Percentiles rank a stretch among this genome's conserved stretches.
Conservation (phyloP, 2,329 filamentous ascomycete species). For the Calonectria multiphialidica region DNA sequence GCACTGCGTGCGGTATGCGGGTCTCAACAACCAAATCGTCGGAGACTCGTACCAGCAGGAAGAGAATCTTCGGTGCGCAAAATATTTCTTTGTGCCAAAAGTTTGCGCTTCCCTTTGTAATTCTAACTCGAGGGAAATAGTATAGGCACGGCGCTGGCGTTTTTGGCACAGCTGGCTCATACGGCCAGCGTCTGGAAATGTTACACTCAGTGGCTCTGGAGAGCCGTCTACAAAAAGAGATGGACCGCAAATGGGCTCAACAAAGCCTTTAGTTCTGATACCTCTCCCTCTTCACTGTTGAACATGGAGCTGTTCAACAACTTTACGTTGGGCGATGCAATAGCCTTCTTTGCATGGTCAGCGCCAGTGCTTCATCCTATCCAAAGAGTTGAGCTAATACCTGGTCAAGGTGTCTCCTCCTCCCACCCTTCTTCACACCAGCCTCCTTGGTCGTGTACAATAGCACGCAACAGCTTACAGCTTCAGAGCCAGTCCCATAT, state of each 20-base stretch:
- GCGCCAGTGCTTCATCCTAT: neutral
- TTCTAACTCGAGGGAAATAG: neutral
- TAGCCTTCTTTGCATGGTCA: slow-evolving; percentile 1
- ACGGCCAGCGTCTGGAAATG: slow-evolving; percentile 21
- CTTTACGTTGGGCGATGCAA: neutral
- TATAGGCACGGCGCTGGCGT: neutral
- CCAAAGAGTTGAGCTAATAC: neutral
- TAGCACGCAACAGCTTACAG: neutral
- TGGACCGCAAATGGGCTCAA: slow-evolving; percentile 21
- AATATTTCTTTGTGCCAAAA: no score
- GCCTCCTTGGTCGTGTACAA: neutral
- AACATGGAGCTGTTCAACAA: neutral
- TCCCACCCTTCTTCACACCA: neutral
- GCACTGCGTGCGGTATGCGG: neutral
- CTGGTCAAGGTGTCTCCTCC: slow-evolving; percentile 5
- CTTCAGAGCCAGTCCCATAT: neutral
- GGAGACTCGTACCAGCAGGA: neutral
- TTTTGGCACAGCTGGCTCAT: slow-evolving; percentile 8
- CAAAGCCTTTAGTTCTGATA: slow-evolving; percentile 16
- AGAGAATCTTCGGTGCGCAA: slow-evolving; percentile 6
- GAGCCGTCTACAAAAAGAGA: slow-evolving; percentile 2
- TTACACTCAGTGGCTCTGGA: slow-evolving; percentile 22
- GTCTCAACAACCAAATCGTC: neutral
- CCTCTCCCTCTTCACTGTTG: neutral
- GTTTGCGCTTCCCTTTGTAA: neutral